These are phyloP conservation scores for Aegle marmelos DNA, from an alignment of 345 rosid genomes.

Conservation along the genomic window DNA sequence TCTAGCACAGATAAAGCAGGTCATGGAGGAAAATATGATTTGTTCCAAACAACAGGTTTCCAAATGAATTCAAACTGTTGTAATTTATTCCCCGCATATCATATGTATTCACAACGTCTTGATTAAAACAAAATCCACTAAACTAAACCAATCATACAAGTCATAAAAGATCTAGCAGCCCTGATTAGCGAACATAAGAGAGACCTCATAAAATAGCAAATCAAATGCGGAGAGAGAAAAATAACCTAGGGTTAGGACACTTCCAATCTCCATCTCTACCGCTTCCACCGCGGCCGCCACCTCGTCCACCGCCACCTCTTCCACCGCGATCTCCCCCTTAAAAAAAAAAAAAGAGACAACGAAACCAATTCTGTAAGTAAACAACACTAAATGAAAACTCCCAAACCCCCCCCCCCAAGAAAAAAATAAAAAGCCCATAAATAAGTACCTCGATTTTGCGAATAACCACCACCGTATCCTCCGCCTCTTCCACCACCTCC, in stretches of 20 bases:
- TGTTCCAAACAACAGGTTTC: background rate
- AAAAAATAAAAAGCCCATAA: constrained; percentile 9
- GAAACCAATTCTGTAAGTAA: background rate
- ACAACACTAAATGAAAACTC: background rate
- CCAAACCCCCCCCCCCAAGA: background rate
- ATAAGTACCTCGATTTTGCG: constrained; percentile 43
- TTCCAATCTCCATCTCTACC: constrained; percentile 98
- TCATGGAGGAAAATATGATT: background rate
- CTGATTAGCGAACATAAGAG: background rate
- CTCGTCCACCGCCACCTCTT: constrained; percentile 60
- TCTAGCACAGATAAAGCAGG: background rate
- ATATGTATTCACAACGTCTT: background rate
- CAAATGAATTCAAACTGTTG: background rate
- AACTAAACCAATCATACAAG: background rate
- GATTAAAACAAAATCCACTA: background rate
- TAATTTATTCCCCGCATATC: background rate
- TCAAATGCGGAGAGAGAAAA: background rate
- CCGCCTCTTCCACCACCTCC: constrained; percentile 47
- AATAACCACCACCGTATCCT: constrained; percentile 56
- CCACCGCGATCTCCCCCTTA: constrained; percentile 80
- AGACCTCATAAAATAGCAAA: background rate
- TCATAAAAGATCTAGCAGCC: background rate
- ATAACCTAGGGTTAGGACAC: constrained; percentile 84
- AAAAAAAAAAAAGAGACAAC: constrained; percentile 13
- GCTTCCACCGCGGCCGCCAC: constrained; percentile 64